Evolutionary conservation across 352 stramenopile genomes (phyloP).

Genomic region (Poterioochromonas sp.): DNA sequence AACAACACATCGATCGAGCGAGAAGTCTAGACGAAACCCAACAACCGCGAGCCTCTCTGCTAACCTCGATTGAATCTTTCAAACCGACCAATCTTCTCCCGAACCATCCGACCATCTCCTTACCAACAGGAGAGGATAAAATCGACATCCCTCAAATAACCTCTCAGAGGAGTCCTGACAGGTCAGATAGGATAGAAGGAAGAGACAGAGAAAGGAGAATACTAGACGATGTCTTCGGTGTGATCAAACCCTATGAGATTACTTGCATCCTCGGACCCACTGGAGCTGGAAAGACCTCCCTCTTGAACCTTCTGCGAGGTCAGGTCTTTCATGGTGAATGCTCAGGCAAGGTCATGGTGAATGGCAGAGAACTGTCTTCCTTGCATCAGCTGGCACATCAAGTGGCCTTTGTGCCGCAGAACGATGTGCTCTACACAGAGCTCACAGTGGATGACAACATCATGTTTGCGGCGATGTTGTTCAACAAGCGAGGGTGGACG

Average conservation of each 20-base stretch:
- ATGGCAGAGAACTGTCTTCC: background rate
- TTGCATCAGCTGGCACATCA: background rate
- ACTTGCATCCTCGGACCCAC: background rate
- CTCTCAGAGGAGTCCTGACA: conserved; percentile 8
- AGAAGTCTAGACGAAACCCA: no score
- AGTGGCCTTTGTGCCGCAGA: conserved; percentile 3
- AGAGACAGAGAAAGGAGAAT: conserved; percentile 13
- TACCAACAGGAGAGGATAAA: background rate
- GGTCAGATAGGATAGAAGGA: conserved; percentile 11
- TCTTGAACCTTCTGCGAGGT: background rate
- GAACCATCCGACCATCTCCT: no score
- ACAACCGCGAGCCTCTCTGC: no score
- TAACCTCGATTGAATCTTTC: no score
- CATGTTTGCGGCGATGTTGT: conserved; percentile 6
- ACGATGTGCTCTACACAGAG: conserved; percentile 4
- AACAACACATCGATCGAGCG: no score
- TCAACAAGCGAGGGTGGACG: conserved; percentile 5
- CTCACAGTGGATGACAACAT: conserved; percentile 22
- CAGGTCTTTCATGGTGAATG: background rate
- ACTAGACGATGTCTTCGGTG: conserved; percentile 17
- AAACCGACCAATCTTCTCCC: no score
- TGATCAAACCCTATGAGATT: conserved; percentile 21
- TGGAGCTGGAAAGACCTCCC: conserved; percentile 17
- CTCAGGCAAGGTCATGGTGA: background rate
- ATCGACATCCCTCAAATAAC: conserved; percentile 13